A percentile compares a stretch with the other conserved stretches of the same genome.
phyloP scores from a whole-genome alignment of 805 yeast species.

The Barnettozyma sucrosica region DNA sequence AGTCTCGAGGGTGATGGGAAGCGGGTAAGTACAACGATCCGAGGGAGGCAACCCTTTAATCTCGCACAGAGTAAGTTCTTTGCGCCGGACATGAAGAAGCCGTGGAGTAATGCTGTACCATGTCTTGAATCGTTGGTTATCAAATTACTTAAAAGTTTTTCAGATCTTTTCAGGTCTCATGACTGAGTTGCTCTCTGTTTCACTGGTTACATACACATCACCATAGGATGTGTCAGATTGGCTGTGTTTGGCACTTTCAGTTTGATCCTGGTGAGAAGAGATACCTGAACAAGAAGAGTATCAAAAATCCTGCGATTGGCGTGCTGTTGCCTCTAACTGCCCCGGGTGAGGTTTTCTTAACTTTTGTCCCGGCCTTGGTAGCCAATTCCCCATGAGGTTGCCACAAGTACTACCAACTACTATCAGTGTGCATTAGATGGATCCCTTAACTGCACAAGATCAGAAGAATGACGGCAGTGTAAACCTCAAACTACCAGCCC shows the following conservation, averaged over 20 bases:
- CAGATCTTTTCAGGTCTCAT: constrained; percentile 17
- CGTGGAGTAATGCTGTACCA: not conserved
- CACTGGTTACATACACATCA: constrained; percentile 27
- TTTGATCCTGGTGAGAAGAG: constrained; percentile 37
- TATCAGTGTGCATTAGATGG: constrained; percentile 16
- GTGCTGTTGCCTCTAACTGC: constrained; percentile 42
- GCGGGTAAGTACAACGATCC: no score
- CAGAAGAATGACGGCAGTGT: not conserved
- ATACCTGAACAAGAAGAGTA: constrained; percentile 37
- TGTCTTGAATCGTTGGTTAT: not conserved
- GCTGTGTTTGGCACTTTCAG: constrained; percentile 34
- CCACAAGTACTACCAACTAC: constrained; percentile 3
- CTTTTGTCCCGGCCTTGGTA: constrained; percentile 39
- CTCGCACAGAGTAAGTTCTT: no score
- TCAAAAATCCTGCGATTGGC: constrained; percentile 38
- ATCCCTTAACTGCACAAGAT: constrained; percentile 10
- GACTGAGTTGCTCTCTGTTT: constrained; percentile 22
- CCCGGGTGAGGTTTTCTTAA: constrained; percentile 46
- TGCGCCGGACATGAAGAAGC: no score
- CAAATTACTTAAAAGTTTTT: not conserved
- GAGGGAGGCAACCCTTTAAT: no score
- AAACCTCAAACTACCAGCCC: no score
- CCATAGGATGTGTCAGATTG: constrained; percentile 29
- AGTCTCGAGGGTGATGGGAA: not conserved
- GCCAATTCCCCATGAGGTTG: constrained; percentile 49